Conservation (phyloP, 208 protist species). For the Crithidia mellificae region DNA sequence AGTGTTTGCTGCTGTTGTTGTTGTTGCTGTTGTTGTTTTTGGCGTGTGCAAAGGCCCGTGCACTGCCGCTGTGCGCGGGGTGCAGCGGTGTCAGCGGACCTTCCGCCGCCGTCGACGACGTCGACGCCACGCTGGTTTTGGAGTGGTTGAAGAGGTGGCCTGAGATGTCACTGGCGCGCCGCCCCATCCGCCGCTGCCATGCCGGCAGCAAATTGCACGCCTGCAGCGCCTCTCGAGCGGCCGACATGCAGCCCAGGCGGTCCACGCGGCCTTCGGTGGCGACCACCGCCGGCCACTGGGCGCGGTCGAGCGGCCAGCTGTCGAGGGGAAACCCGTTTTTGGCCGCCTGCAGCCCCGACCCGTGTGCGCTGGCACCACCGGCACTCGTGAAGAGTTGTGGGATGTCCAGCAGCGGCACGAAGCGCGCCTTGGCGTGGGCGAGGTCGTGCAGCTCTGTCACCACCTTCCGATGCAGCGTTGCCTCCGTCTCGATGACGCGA, state of each 20-base stretch:
- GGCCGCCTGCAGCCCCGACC: neutral
- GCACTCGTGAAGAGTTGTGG: constrained; percentile 36
- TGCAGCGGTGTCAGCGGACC: neutral
- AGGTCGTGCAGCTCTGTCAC: constrained; percentile 41
- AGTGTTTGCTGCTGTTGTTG: too few species aligned
- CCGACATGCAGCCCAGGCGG: constrained; percentile 27
- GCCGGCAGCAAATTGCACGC: constrained; percentile 13
- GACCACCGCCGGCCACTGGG: constrained; percentile 14
- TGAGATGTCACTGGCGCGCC: constrained; percentile 5
- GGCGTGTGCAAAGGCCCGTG: neutral
- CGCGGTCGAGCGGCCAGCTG: constrained; percentile 32
- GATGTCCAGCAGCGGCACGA: constrained; percentile 51
- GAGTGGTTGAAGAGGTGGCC: neutral
- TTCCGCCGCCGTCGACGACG: neutral
- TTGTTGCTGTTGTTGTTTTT: neutral
- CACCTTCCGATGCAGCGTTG: constrained; percentile 34
- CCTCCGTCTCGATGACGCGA: constrained; percentile 47
- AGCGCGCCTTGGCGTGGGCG: constrained; percentile 38
- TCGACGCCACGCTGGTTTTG: neutral
- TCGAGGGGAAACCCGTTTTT: constrained; percentile 11
- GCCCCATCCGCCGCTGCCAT: constrained; percentile 32
- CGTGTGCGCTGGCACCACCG: neutral
- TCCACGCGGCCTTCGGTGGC: constrained; percentile 17
- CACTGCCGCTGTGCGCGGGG: neutral
- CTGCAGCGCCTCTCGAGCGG: constrained; percentile 28